A percentile compares a stretch with the other conserved stretches of the same genome.
Conservation (phyloP, 441 rosid genomes). For the Euphorbia celastroides region DNA sequence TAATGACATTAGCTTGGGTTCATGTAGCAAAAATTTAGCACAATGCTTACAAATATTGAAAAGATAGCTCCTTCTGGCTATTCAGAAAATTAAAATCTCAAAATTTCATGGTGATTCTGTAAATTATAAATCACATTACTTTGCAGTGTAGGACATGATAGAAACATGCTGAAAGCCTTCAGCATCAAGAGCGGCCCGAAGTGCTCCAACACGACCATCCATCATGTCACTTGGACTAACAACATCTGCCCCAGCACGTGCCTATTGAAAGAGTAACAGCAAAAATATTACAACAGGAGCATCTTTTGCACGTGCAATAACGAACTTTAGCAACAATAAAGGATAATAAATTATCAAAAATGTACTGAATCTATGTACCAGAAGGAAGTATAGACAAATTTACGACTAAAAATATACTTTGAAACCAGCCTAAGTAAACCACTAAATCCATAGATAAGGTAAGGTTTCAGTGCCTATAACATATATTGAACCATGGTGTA, state of each 20-base stretch:
- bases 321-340: constrained; percentile 3
- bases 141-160: constrained; percentile 97
- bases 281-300: constrained; percentile 6
- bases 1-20: constrained; percentile 6
- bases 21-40: not conserved
- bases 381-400: not conserved
- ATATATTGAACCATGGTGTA: not conserved
- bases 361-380: not conserved
- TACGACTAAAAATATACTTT: constrained; percentile 10
- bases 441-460: not conserved
- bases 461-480: constrained; percentile 3
- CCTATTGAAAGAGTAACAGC: constrained; percentile 36
- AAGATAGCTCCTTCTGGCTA: too few species aligned
- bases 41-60: too few species aligned
- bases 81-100: not conserved
- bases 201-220: constrained; percentile 97
- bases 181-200: constrained; percentile 86
- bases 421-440: not conserved
- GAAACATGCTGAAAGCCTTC: constrained; percentile 93
- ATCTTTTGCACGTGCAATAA: not conserved
- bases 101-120: not conserved
- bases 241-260: constrained; percentile 97
- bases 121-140: constrained; percentile 35
- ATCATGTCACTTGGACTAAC: constrained; percentile 99
- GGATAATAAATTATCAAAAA: not conserved